phyloP scores from a whole-genome alignment of 2,329 filamentous ascomycete species.

The Neofusicoccum laricinum region DNA sequence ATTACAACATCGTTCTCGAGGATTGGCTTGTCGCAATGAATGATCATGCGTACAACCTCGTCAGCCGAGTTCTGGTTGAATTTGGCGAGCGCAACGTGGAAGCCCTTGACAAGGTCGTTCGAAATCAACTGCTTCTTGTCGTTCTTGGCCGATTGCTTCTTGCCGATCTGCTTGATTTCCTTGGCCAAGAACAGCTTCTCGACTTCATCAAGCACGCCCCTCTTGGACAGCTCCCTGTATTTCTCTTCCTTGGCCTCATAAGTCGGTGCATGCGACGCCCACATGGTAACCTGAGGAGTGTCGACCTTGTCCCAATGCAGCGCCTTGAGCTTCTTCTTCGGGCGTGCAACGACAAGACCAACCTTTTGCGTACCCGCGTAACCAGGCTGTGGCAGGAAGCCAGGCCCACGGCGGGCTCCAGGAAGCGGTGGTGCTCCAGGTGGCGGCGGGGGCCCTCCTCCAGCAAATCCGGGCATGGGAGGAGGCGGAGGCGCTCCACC shows the following conservation, averaged over 20 bases:
- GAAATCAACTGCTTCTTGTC: slow-evolving; percentile 98
- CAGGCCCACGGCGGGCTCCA: slow-evolving; percentile 55
- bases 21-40: slow-evolving; percentile 88
- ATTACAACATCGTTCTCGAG: slow-evolving; percentile 88
- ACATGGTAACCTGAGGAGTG: slow-evolving; percentile 84
- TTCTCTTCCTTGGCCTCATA: slow-evolving; percentile 90
- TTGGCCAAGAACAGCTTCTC: slow-evolving; percentile 97
- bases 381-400: slow-evolving; percentile 68
- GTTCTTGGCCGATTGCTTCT: slow-evolving; percentile 69
- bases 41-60: slow-evolving; percentile 86
- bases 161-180: slow-evolving; percentile 85
- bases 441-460: slow-evolving; percentile 47
- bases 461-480: slow-evolving; percentile 39
- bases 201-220: slow-evolving; percentile 95
- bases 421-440: slow-evolving; percentile 61
- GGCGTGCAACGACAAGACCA: slow-evolving; percentile 75
- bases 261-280: slow-evolving; percentile 84
- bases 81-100: slow-evolving; percentile 81
- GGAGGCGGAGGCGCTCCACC: slow-evolving; percentile 43
- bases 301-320: slow-evolving; percentile 99
- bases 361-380: slow-evolving; percentile 56
- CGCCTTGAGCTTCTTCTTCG: slow-evolving; percentile 99
- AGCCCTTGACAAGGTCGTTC: slow-evolving; percentile 62
- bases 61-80: slow-evolving; percentile 83
- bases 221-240: slow-evolving; percentile 86